Base-by-base conservation (phyloP, 148 eudicot genomes). In the Selenicereus undatus region DNA sequence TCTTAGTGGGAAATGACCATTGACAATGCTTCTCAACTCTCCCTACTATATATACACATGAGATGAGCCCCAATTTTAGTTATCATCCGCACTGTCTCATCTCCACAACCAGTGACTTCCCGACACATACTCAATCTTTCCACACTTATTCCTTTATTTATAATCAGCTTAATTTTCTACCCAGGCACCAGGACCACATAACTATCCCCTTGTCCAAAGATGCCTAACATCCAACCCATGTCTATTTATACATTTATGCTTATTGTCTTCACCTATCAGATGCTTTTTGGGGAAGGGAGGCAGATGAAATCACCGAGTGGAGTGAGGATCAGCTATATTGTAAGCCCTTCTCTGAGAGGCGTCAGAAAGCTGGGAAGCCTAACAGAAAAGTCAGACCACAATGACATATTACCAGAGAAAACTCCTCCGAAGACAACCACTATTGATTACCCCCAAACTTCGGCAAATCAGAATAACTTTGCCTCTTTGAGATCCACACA, bases 261-360 rank as follows among this genome's bases (percentile, higher is more conserved):
- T 54, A 74, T 69, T 42, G 7, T 84, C 52, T 50, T 81, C 17
- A 68, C 54, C 76, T 39, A 64, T 81, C 86, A 81, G 68, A 78
- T 81, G 43, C 66, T 68, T 69, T 74, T 70, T 42, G 24, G 78
- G 36, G 84, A 84, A 77, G 86, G 84, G 27, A 81, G 84, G 72
- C 79, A 42, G 4, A 81, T 84, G 74, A 78, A 50, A 70, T 56
- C 84, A 78, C 71, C 12, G 35, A 48, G n/a, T 42, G 58, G 43
- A 69, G 62, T 27, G n/a, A 43, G 36, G 65, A 69, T 65, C 79
- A 75, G 45, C 60, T 27, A 39, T n/a, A 71, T 58, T 29, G 60
- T 42, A 12, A 68, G 43, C 74, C 79, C 71, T 71, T 68, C 76
- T 48, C 80, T 65, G 22, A 68, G 3, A 75, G 13, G 54, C 32